Percentiles rank a stretch among this genome's conserved stretches.
phyloP scores from a whole-genome alignment of 371 early-diverging fungal genomes.

The Dichotomocladium elegans region DNA sequence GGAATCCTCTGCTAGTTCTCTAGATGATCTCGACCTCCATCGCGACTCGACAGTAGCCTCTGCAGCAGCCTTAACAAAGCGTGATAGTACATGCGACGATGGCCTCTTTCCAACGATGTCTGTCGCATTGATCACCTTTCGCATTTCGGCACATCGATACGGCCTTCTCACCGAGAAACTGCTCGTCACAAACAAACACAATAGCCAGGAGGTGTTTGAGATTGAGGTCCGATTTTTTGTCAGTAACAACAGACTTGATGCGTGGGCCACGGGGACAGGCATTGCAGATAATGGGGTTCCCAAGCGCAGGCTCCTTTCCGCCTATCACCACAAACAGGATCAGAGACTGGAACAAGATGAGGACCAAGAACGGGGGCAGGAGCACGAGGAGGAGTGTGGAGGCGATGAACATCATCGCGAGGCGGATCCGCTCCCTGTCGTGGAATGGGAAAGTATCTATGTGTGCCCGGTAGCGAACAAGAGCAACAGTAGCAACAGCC shows the following conservation, averaged over 20 bases:
- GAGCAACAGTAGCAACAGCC: neutral
- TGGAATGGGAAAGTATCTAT: constrained; percentile 58
- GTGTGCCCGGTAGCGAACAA: constrained; percentile 25
- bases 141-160: constrained; percentile 50
- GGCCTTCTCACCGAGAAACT: constrained; percentile 64
- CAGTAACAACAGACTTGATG: constrained; percentile 45
- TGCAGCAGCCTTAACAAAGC: neutral
- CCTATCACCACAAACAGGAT: too few relatives aligned
- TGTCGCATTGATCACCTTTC: constrained; percentile 55
- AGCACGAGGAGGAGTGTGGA: constrained; percentile 6
- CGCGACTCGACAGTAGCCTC: neutral
- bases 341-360: constrained; percentile 9
- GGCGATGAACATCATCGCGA: constrained; percentile 38
- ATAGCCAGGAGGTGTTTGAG: constrained; percentile 60
- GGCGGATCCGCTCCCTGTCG: constrained; percentile 36
- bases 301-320: too few relatives aligned
- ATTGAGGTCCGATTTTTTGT: constrained; percentile 70
- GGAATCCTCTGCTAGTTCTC: constrained; percentile 3
- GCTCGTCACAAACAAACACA: constrained; percentile 66
- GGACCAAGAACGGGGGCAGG: neutral
- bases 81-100: constrained; percentile 10
- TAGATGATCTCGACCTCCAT: constrained; percentile 11
- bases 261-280: constrained; percentile 21
- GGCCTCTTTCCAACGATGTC: constrained; percentile 21
- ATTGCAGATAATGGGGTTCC: too few relatives aligned